phyloP scores from a whole-genome alignment of 345 rosid species.

The Eucalyptus urophylla region DNA sequence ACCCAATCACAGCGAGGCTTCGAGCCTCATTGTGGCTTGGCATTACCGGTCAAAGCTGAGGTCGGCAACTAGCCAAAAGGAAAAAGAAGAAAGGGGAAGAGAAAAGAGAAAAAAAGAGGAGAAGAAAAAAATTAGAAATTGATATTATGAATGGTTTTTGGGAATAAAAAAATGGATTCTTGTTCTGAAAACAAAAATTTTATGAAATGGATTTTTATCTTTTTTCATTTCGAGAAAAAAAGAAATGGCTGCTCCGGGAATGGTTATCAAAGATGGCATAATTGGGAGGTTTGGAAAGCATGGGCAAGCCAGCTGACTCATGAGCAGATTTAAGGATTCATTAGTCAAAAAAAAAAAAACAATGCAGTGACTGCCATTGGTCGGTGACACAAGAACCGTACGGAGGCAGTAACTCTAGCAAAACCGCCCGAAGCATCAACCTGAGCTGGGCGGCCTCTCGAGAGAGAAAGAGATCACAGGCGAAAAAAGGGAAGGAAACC shows the following conservation, averaged over 20 bases:
- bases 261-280: no score
- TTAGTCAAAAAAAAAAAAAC: not conserved
- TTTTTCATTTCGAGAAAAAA: no score
- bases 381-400: not conserved
- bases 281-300: no score
- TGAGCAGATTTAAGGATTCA: not conserved
- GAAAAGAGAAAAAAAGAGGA: no score
- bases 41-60: accelerated
- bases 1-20: accelerated
- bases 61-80: no score
- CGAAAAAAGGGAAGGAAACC: not conserved
- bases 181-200: accelerated
- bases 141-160: no score
- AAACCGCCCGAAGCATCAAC: not conserved
- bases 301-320: not conserved
- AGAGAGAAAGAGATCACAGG: not conserved
- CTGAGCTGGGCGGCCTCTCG: not conserved
- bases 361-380: not conserved
- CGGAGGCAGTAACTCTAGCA: not conserved
- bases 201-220: accelerated
- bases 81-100: no score
- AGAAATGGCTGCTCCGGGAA: no score
- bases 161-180: no score
- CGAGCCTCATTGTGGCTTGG: accelerated
- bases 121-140: no score